phyloP scores from a whole-genome alignment of 306 rosid genomes.

The Ceratonia siliqua region DNA sequence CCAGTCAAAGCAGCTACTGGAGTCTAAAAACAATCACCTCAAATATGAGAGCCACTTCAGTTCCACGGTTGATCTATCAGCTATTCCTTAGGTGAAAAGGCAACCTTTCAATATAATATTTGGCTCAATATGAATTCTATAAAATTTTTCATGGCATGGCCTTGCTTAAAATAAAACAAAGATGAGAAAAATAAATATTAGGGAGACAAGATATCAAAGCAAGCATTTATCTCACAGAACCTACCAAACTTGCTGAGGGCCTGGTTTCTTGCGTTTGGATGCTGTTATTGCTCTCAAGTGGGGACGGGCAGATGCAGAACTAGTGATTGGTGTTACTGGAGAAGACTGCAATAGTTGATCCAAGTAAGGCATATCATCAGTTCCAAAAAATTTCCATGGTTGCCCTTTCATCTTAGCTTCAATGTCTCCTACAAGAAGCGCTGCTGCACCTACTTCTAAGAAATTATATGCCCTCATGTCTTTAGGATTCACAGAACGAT shows the following conservation, averaged over 20 bases:
- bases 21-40: neutral
- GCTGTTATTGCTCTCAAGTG: slow-evolving; percentile 96
- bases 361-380: slow-evolving; percentile 93
- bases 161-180: neutral
- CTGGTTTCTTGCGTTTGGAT: slow-evolving; percentile 80
- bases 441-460: slow-evolving; percentile 94
- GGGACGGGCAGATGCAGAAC: slow-evolving; percentile 77
- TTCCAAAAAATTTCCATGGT: slow-evolving; percentile 92
- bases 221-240: slow-evolving; percentile 31
- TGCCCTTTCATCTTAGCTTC: slow-evolving; percentile 89
- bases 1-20: neutral
- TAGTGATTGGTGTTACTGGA: slow-evolving; percentile 77
- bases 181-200: neutral
- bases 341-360: slow-evolving; percentile 93
- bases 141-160: slow-evolving; percentile 16
- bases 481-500: slow-evolving; percentile 58
- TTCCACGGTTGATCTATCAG: slow-evolving; percentile 8
- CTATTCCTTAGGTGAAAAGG: neutral
- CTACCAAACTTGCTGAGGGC: slow-evolving; percentile 86
- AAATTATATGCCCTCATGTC: slow-evolving; percentile 76
- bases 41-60: neutral
- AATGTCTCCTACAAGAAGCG: slow-evolving; percentile 82
- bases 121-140: slow-evolving; percentile 15
- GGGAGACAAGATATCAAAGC: slow-evolving; percentile 12
- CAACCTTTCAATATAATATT: neutral